Conservation (phyloP, 768 basidiomycete species). For the Mycena alexandri region DNA sequence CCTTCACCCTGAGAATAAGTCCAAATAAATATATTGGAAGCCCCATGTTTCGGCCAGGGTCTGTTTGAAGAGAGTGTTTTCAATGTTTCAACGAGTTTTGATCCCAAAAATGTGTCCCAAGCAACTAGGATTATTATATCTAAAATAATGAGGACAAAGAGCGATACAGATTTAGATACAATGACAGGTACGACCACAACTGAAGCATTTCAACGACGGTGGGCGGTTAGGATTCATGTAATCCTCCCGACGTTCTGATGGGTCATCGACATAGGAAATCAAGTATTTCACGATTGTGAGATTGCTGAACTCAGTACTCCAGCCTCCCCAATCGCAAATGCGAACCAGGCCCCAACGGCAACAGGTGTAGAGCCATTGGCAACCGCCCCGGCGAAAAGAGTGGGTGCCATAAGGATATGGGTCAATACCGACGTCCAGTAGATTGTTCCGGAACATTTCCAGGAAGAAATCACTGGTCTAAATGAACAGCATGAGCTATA, state of each 20-base stretch:
- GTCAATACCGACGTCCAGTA: constrained; percentile 54
- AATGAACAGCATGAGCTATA: neutral
- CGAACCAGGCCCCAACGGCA: constrained; percentile 49
- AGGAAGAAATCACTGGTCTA: constrained; percentile 54
- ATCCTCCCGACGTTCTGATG: constrained; percentile 46
- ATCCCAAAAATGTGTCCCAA: too few relatives aligned
- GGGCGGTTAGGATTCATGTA: constrained; percentile 49
- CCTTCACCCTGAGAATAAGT: too few relatives aligned
- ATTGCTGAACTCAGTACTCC: constrained; percentile 54
- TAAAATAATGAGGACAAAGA: too few relatives aligned
- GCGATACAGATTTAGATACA: constrained; percentile 35
- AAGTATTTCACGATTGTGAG: constrained; percentile 57
- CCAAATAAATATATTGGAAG: too few relatives aligned
- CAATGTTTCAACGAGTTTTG: too few relatives aligned
- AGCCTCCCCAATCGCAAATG: constrained; percentile 61
- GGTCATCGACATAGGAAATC: constrained; percentile 55
- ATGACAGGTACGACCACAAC: constrained; percentile 47
- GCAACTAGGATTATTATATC: too few relatives aligned
- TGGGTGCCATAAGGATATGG: constrained; percentile 54
- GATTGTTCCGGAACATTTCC: constrained; percentile 53
- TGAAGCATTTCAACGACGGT: constrained; percentile 42
- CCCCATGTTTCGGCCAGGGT: too few relatives aligned
- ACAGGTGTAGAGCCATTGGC: constrained; percentile 52
- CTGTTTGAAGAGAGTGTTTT: too few relatives aligned
- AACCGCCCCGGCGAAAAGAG: constrained; percentile 55